Evolutionary conservation across 2,329 filamentous ascomycete genomes (phyloP).

Genomic region (Westerdykella ornata): DNA sequence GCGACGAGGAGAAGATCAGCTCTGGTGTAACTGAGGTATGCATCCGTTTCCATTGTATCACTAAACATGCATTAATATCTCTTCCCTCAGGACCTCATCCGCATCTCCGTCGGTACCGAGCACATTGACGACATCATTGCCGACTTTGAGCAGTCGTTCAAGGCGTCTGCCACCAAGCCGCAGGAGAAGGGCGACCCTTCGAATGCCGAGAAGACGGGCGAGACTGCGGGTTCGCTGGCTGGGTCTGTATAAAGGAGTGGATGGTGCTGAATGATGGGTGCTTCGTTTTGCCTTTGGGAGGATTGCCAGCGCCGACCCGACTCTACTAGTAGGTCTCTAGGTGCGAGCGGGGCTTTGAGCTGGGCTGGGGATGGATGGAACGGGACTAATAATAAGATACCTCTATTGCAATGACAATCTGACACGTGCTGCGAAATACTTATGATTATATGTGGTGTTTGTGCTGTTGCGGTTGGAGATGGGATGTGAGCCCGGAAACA

Average conservation of each 20-base stretch:
- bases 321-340: too few species aligned
- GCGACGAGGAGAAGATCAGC: slow-evolving; percentile 68
- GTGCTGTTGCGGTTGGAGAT: too few species aligned
- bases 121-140: slow-evolving; percentile 96
- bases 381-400: too few species aligned
- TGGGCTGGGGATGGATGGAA: too few species aligned
- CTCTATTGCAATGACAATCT: too few species aligned
- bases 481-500: too few species aligned
- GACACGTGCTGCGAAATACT: too few species aligned
- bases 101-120: slow-evolving; percentile 91
- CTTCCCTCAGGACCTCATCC: slow-evolving; percentile 66
- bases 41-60: background rate
- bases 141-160: slow-evolving; percentile 89
- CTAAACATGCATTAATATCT: slow-evolving; percentile 5
- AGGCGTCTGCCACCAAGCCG: slow-evolving; percentile 47
- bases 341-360: too few species aligned
- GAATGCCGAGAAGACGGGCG: slow-evolving; percentile 30
- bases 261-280: background rate
- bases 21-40: slow-evolving; percentile 74
- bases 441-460: too few species aligned
- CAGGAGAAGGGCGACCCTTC: slow-evolving; percentile 27
- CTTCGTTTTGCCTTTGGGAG: too few species aligned
- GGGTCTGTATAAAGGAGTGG: slow-evolving; percentile 20
- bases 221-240: slow-evolving; percentile 23
- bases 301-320: too few species aligned